These are phyloP conservation scores for Fusarium beomiforme DNA, from an alignment of 2,329 filamentous ascomycete species.

Conservation along the genomic window DNA sequence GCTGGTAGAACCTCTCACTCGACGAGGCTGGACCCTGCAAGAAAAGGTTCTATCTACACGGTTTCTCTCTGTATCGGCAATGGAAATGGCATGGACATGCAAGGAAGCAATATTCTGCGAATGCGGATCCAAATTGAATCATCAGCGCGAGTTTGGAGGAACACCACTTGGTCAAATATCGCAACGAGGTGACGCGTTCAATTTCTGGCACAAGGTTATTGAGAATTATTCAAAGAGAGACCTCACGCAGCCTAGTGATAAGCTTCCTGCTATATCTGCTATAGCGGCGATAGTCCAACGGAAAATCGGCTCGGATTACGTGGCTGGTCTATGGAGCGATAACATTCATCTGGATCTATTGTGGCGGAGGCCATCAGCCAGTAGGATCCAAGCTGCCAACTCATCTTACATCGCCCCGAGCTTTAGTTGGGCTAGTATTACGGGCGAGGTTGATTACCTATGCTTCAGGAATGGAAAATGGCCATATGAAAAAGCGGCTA, in stretches of 20 bases:
- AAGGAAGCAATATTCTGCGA: constrained; percentile 37
- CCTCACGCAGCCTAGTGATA: constrained; percentile 37
- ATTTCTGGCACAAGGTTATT: constrained; percentile 44
- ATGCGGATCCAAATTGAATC: constrained; percentile 39
- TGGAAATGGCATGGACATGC: constrained; percentile 33
- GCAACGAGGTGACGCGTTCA: constrained; percentile 31
- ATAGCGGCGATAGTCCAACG: constrained; percentile 39
- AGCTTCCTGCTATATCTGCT: constrained; percentile 45
- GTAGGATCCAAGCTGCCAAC: not conserved
- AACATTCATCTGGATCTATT: constrained; percentile 39
- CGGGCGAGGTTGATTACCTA: constrained; percentile 39
- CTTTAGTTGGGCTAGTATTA: constrained; percentile 40
- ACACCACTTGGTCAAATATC: constrained; percentile 26
- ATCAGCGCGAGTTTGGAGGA: constrained; percentile 34
- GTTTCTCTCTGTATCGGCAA: constrained; percentile 21
- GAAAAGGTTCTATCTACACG: constrained; percentile 29
- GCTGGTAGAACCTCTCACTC: constrained; percentile 19
- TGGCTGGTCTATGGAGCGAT: constrained; percentile 45
- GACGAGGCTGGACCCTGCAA: constrained; percentile 32
- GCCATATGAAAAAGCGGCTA: constrained; percentile 18
- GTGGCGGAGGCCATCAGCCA: constrained; percentile 26
- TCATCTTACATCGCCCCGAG: constrained; percentile 32
- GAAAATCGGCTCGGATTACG: constrained; percentile 37
- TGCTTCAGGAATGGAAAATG: constrained; percentile 36
- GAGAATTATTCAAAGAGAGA: constrained; percentile 42